Evolutionary conservation across 306 rosid genomes (phyloP), one percentile per base, ranked within the genome.

Genomic region (Amphicarpaea edgeworthii): DNA sequence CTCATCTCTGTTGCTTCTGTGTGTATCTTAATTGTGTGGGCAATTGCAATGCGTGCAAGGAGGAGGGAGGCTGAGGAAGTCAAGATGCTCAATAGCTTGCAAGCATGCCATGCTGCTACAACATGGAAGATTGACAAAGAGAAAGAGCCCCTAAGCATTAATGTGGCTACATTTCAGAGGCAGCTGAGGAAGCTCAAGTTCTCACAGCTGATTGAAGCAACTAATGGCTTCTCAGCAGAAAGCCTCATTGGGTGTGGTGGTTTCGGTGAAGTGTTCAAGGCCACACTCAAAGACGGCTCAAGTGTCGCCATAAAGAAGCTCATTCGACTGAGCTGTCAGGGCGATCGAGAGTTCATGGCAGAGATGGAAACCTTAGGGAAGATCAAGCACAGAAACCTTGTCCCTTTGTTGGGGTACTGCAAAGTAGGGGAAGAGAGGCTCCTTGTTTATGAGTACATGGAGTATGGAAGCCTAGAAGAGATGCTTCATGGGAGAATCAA

Each of bases 301-400:
- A 86, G 90, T 65, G 98, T 94, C 34, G 98, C 98, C n/a, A 94
- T 94, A 58, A 94, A 94, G 89, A 94, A 94, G 85, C 93, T 94
- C 46, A 91, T 94, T 61, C 76, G 97, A 62, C 65, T 94, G 40
- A 94, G 98, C 81, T 91, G 97, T 80, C 98, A 94, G 70, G 98
- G 98, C 9, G 98, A 94, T 79, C 77, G 98, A 3, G 98, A 94
- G 76, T 94, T 94, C 94, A 90, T 88, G 91, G 98, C 98, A 1
- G 98, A 94, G 85, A 94, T 94, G 98, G 98, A 94, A 85, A 94
- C 98, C 66, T 77, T 94, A 38, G 98, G 98, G 62, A 94, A 94
- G 85, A 94, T 94, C 86, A 91, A 94, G 84, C 97, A 94, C 54
- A 85, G 78, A 67, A 94, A 94, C 51, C 93, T 94, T 30, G 97